Base-by-base conservation (phyloP, 139 green algal genomes). In the Picochlorum sp. region DNA sequence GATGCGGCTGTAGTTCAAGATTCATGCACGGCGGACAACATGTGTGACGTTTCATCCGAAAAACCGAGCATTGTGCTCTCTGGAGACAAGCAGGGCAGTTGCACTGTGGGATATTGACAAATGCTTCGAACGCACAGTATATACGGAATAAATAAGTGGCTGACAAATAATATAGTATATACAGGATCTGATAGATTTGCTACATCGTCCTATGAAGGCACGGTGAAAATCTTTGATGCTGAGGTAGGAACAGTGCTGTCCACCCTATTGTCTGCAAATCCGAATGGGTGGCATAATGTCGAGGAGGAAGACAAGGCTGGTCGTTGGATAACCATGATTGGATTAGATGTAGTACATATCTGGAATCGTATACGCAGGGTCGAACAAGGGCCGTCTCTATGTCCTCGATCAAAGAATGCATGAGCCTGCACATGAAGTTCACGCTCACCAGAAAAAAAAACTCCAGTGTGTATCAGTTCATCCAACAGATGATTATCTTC, bases 31-130 rank as follows among this genome's bases (percentile, higher is more conserved):
- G 6, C 71, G 85, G 13, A 74, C 81, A 50, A 88, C 73, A 6
- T 81, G 73, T 34, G 49, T 96, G 47, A 82, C 91, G 64, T 96
- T 95, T 67, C 88, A 91, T 68, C 41, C 37, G 54, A 20, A 41
- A 61, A 73, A 32, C 76, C 90, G 66, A 75, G 79, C 61, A 62
- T 92, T 11, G 75, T 94, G 13, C 55, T 95, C 7, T 84, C 71
- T 6, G 84, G 75, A 0, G 86, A 92, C 73, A 96, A 96, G 80
- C 82, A 86, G 81, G 88, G 7, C 67, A 81, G 64, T 96, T 3
- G 88, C 79, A 20, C 38, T 95, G 3, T 96, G 90, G 90, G 79
- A 95, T 66, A 83, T 83, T 37, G 74, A 83, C 2, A 85, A 88
- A 73, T 85, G 90, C 47, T 82, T 86, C 21, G 86, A 94, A 49